Evolutionary conservation across 257 asterid genomes (phyloP), one percentile per base, ranked within the genome.

Genomic region (Fraxinus cuspidata): DNA sequence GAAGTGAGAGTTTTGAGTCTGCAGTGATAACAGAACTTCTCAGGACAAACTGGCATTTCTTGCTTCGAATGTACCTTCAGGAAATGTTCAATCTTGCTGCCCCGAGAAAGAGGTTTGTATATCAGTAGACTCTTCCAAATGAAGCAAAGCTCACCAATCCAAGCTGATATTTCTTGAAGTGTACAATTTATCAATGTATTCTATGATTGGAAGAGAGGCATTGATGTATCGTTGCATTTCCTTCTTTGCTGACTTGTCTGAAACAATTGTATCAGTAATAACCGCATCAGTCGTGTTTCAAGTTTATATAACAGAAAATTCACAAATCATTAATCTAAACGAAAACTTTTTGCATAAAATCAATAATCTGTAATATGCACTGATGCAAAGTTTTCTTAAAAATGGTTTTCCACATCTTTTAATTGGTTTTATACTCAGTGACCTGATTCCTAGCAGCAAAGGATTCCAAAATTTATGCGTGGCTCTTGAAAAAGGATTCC

Each of bases 201-300:
- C 91, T 29, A 95, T 93, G 77, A 91, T 82, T 56, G 97, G 96
- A 53, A 81, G 84, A 0, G 96, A 91, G 13, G 97, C 97, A 37
- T 89, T 82, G 35, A 95, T 95, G 85, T 88, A 95, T 78, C 99
- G 80, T 58, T 75, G 83, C 99, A 93, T 91, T 78, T 88, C 91
- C 84, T 85, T 88, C 87, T 84, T 84, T 15, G 96, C 97, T 16
- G 98, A 87, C 74, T 87, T 86, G 19, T 81, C 98, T 95, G 94
- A 53, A 25, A 83, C n/a, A 70, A 67, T 27, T 32, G 63, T 27
- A 27, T 44, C 53, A 67, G 66, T 58, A 56, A 6, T 5, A n/a
- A 19, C 12, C 0, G 35, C 21, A 67, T 77, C 11, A 21, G 29
- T 31, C 37, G 25, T 8, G 47, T 63, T 34, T 63, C 32, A n/a